phyloP scores from a whole-genome alignment of 2,329 filamentous ascomycete genomes.

The Verticillium nubilum region DNA sequence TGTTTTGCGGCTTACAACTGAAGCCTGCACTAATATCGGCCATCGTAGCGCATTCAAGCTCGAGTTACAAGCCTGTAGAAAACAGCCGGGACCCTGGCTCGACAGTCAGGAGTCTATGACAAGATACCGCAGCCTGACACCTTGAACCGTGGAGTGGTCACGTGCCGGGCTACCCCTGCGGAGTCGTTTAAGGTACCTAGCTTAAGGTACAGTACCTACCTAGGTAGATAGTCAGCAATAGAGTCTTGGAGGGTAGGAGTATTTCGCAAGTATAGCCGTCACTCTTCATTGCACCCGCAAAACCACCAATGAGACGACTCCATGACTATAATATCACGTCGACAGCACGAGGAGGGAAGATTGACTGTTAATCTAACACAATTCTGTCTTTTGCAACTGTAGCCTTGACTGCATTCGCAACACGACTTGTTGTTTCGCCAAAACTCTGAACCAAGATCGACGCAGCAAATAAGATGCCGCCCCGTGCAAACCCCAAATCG shows the following conservation, averaged over 20 bases:
- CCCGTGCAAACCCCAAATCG: conserved; percentile 26
- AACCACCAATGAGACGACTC: background rate
- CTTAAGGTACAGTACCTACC: too few relatives aligned
- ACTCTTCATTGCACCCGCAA: background rate
- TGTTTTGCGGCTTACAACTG: background rate
- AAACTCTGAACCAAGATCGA: too few relatives aligned
- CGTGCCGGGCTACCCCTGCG: background rate
- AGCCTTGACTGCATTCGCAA: too few relatives aligned
- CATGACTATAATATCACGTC: background rate
- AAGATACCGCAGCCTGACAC: background rate
- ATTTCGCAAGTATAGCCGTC: too few relatives aligned
- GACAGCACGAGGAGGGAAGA: background rate
- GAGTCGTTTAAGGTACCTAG: background rate
- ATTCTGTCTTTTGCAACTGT: too few relatives aligned
- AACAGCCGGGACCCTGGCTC: background rate
- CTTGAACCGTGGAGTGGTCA: background rate
- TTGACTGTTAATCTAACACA: too few relatives aligned
- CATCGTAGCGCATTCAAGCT: background rate
- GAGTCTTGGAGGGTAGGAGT: too few relatives aligned
- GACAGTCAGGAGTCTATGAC: background rate
- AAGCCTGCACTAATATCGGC: background rate
- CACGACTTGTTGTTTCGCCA: too few relatives aligned
- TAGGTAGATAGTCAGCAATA: too few relatives aligned
- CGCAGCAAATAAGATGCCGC: conserved; percentile 23
- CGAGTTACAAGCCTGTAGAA: background rate